Base-by-base conservation (phyloP, 306 rosid species). In the Castanospermum australe region DNA sequence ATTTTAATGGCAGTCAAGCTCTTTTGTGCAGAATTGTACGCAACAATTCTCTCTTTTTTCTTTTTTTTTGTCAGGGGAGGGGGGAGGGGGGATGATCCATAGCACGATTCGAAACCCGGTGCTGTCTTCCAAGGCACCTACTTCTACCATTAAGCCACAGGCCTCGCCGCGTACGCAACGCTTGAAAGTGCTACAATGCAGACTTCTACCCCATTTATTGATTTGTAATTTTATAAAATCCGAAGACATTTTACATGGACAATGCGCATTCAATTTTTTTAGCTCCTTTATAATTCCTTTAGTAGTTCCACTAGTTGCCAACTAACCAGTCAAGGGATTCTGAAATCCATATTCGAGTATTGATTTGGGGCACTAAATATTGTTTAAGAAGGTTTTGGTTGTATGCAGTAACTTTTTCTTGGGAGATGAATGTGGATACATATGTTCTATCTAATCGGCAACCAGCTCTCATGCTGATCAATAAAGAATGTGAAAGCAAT, bases 41-140 rank as follows among this genome's bases (percentile, higher is more conserved):
- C 39, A 82, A 86, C 67, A 65, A 45, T 67, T 84, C 89, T 64
- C 88, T n/a, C n/a, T n/a, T n/a, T n/a, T n/a, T n/a, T n/a, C n/a
- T n/a, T n/a, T n/a, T n/a, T n/a, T n/a, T n/a, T n/a, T n/a, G n/a
- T n/a, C n/a, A n/a, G n/a, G n/a, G n/a, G n/a, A n/a, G n/a, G n/a
- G n/a, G n/a, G n/a, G n/a, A n/a, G n/a, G n/a, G n/a, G n/a, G n/a
- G n/a, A n/a, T n/a, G n/a, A n/a, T n/a, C n/a, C n/a, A n/a, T n/a
- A n/a, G n/a, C n/a, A n/a, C n/a, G n/a, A n/a, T n/a, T n/a, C n/a
- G n/a, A n/a, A n/a, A n/a, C n/a, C n/a, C n/a, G n/a, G n/a, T n/a
- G n/a, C n/a, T n/a, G n/a, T n/a, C n/a, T n/a, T n/a, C n/a, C n/a
- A n/a, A n/a, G n/a, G n/a, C n/a, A n/a, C n/a, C n/a, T n/a, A n/a